phyloP scores from a whole-genome alignment of 352 stramenopile genomes.

The Phytophthora lateralis region DNA sequence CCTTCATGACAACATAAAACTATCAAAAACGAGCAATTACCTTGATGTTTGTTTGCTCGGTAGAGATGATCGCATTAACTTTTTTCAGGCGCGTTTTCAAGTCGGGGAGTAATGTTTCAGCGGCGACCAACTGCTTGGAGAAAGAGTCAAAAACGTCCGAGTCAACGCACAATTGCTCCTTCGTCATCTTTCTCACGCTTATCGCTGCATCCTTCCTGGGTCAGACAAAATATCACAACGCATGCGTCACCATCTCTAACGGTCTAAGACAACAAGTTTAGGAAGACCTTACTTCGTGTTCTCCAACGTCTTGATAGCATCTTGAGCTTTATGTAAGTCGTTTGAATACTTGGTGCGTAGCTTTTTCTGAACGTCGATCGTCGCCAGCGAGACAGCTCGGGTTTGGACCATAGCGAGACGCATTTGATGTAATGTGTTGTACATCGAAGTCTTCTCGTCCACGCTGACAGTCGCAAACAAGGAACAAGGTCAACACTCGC shows the following conservation, averaged over 20 bases:
- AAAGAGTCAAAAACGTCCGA: slow-evolving; percentile 73
- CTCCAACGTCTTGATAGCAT: slow-evolving; percentile 46
- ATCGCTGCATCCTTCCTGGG: slow-evolving; percentile 5
- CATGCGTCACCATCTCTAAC: background rate
- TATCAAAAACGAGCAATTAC: slow-evolving; percentile 15
- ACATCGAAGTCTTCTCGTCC: slow-evolving; percentile 48
- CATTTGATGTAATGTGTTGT: slow-evolving; percentile 66
- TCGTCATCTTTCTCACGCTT: slow-evolving; percentile 17
- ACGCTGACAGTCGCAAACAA: slow-evolving; percentile 28
- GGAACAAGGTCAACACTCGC: background rate
- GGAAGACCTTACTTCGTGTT: slow-evolving; percentile 36
- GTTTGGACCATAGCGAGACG: slow-evolving; percentile 51
- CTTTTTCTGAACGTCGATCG: slow-evolving; percentile 46
- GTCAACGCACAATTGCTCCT: slow-evolving; percentile 48
- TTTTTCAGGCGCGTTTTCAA: slow-evolving; percentile 44
- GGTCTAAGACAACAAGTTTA: background rate
- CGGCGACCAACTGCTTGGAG: slow-evolving; percentile 66
- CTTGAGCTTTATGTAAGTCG: slow-evolving; percentile 52
- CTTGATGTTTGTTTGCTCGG: slow-evolving; percentile 55
- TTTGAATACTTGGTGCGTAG: slow-evolving; percentile 54
- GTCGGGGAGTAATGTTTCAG: slow-evolving; percentile 52
- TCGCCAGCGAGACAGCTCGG: slow-evolving; percentile 24
- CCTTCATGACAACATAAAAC: background rate
- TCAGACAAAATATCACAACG: background rate
- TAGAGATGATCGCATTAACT: slow-evolving; percentile 44